Base-by-base conservation (phyloP, 1,139 yeast genomes). In the Saccharomycopsis hybrid region DNA sequence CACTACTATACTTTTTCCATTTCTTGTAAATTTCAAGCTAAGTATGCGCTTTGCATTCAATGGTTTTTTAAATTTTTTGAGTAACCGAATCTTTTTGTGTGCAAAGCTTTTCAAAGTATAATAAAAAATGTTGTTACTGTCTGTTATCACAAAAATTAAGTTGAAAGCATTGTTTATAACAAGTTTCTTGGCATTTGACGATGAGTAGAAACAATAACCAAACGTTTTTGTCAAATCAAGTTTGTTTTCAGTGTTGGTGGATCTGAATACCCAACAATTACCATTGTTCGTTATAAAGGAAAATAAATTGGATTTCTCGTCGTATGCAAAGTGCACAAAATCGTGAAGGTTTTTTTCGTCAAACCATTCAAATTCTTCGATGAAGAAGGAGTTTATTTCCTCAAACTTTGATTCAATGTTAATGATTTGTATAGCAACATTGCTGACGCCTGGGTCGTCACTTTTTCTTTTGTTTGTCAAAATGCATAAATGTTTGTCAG, bases 1-100 rank as follows among this genome's bases (percentile, higher is more conserved):
- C 1, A 63, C 55, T 5, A 63, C 44, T 27, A 64, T 43, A 5
- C 62, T 58, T 29, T 61, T 60, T 2, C 64, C 65, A 48, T 57
- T 57, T 1, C 60, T 59, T 5, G 63, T 56, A 53, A 68, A 55
- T 5, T 59, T 53, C 27, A 50, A 32, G 8, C 18, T 18, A n/a
- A 42, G 3, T 1, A 69, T 29, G 5, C 52, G 52, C 25, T 48
- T 57, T 3, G 62, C 62, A 43, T 60, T 59, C 5, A 59, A 47
- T 32, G 62, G 62, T 42, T 57, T 60, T 36, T 59, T 58, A 13
- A 65, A 51, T 28, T 49, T 54, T 43, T 61, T 63, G 25, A 59
- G 44, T 11, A n/a, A 41, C 35, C 33, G n/a, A 35, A 41, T n/a
- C 24, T 44, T 33, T 13, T 43, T 47, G 36, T 54, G 54, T 18